Base-by-base conservation (phyloP, 2,329 filamentous ascomycete genomes). In the Sporothrix dimorphospora region DNA sequence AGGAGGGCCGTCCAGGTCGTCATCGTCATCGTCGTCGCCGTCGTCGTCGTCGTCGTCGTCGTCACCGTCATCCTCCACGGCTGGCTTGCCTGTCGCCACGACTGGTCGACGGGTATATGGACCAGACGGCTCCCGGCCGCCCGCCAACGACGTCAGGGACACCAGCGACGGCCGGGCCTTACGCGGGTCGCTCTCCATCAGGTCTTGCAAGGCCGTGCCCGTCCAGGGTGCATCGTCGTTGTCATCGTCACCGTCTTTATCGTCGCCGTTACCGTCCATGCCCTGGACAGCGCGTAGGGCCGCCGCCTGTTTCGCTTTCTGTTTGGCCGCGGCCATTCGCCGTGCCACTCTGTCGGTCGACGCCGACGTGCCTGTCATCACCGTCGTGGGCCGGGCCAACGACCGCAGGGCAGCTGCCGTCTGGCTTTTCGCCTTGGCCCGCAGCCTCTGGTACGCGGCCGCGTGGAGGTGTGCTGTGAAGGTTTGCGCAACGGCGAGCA, bases 381-480 rank as follows among this genome's bases (percentile, higher is more conserved):
- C 82, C 0, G 85, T 81, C 11, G 87, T 84, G 1, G 87, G 87
- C 8, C 87, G 82, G 51, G 86, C 84, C 66, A 89, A 86, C 72
- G 82, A 80, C 24, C 78, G 80, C 73, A 88, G 87, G 11, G 83
- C 80, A 24, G 84, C 83, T 0, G 85, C 85, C 74, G 90, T 90
- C 67, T 86, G 85, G 11, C 82, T 78, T 21, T 34, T 68, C 3
- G 65, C 65, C 30, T 61, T 40, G 19, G 63, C 63, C 19, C 42
- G 53, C n/a, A 93, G 85, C 4, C 90, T 87, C 72, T 89, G 85
- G 78, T 95, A 95, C 79, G 94, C 92, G 19, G 89, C 91, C n/a
- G 89, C 87, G 78, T 94, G 92, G 1, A 95, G 85, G 79, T 94
- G 92, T 5, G 87, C 86, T 0, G 92, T 95, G 80, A 93, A 95